Percentiles rank a stretch among this genome's conserved stretches.
These are phyloP conservation scores for Amauroascus verrucosus DNA, from an alignment of 2,329 filamentous ascomycete species.

Conservation along the genomic window DNA sequence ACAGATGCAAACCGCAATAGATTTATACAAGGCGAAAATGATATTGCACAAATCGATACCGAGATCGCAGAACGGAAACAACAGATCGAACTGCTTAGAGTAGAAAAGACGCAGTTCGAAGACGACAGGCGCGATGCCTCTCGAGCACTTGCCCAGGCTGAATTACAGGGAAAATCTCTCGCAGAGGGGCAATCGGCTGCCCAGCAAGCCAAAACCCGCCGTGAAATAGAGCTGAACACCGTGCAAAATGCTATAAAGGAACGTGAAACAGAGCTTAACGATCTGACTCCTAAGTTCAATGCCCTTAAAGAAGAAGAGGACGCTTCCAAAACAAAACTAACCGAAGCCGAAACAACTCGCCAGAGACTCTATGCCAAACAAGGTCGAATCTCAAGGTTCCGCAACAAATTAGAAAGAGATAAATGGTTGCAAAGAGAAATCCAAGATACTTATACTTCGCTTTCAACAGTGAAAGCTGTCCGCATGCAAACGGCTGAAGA, in stretches of 20 bases:
- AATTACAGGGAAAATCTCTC: constrained; percentile 72
- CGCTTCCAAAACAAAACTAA: constrained; percentile 59
- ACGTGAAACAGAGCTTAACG: constrained; percentile 65
- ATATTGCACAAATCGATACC: constrained; percentile 63
- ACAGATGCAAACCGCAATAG: constrained; percentile 69
- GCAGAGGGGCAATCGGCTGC: constrained; percentile 71
- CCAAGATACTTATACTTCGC: constrained; percentile 62
- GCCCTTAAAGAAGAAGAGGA: constrained; percentile 63
- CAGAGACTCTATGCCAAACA: constrained; percentile 86
- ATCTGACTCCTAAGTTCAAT: constrained; percentile 67
- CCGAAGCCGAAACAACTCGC: constrained; percentile 62
- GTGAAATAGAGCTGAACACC: constrained; percentile 59
- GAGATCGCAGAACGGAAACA: constrained; percentile 72
- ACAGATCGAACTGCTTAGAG: constrained; percentile 70
- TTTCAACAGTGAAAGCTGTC: constrained; percentile 73
- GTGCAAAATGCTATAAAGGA: constrained; percentile 64
- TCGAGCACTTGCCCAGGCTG: constrained; percentile 69
- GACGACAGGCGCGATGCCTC: constrained; percentile 77
- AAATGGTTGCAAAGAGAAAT: constrained; percentile 72
- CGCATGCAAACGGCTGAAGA: constrained; percentile 77
- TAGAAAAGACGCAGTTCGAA: constrained; percentile 79
- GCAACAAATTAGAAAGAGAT: constrained; percentile 79
- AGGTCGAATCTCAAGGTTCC: constrained; percentile 75
- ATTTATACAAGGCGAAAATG: constrained; percentile 68
- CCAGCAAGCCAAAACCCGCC: constrained; percentile 60